Base-by-base conservation (phyloP, 306 rosid genomes). In the Vigna hirtella region DNA sequence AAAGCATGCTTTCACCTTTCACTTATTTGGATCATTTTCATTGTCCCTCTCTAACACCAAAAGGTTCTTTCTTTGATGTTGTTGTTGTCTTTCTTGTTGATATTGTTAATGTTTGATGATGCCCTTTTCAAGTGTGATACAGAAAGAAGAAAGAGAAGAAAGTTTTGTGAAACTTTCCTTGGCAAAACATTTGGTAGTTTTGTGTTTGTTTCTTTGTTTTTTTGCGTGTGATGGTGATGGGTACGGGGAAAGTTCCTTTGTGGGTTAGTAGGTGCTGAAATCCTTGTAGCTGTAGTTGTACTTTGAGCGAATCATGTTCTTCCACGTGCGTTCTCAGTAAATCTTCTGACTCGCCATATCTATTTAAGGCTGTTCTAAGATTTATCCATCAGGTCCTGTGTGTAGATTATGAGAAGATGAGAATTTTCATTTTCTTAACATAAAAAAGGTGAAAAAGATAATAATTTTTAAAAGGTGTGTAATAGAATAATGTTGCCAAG, bases 1-100 rank as follows among this genome's bases (percentile, higher is more conserved):
- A 88, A 83, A 75, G 92, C 88, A 85, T 87, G 95, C 86, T 69
- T 66, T 81, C 83, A 77, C 75, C 67, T 72, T 80, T 77, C 73
- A 26, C 80, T 57, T 59, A 28, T 66, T 70, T 6, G 79, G 73
- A 77, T 53, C 73, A 45, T 77, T 49, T 64, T 50, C 74, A 32
- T 30, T 53, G 71, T 71, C 72, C 66, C 72, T 75, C 62, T 26
- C 74, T 5, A 7, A 51, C 47, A 57, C 24, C 43, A 52, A 61
- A 51, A 57, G 72, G 63, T 66, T 22, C 69, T 70, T 30, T 16
- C 40, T 32, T 42, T 43, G 6, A 5, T 42, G 16, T 20, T 59
- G 9, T 26, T 53, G 61, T 36, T 18, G 32, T 12, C 47, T 49
- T 50, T 53, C 50, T 57, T 78, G 57, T 26, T 40, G 53, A 70